phyloP scores from a whole-genome alignment of 352 stramenopile species.

The Globisporangium polare region DNA sequence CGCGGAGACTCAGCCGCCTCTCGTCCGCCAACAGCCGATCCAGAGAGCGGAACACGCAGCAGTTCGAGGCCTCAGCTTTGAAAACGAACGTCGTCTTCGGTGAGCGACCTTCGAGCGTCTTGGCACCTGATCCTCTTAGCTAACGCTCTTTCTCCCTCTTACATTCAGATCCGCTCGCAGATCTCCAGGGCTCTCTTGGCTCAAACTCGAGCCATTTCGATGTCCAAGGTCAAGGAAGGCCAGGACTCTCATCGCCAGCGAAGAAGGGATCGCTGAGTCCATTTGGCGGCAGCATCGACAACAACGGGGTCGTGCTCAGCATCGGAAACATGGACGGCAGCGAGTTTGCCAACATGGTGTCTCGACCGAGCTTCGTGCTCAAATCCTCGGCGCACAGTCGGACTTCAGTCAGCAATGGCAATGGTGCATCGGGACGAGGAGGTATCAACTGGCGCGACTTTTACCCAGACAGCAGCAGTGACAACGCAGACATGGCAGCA shows the following conservation, averaged over 20 bases:
- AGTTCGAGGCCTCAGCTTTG: neutral
- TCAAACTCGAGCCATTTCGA: neutral
- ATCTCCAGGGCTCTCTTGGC: neutral
- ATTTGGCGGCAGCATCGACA: constrained; percentile 9
- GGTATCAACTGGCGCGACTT: constrained; percentile 9
- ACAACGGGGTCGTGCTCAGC: constrained; percentile 25
- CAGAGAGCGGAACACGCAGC: neutral
- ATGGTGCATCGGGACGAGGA: neutral
- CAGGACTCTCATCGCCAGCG: neutral
- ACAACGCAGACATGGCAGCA: neutral
- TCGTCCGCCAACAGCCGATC: neutral
- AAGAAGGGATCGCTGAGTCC: constrained; percentile 3
- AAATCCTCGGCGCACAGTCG: neutral
- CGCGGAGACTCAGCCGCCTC: neutral
- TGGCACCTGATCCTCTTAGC: neutral
- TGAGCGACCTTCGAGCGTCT: no score
- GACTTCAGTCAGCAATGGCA: neutral
- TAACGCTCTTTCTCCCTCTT: no score
- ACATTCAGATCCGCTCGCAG: neutral
- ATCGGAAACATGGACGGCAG: constrained; percentile 22
- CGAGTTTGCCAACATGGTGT: constrained; percentile 26
- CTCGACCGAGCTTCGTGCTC: constrained; percentile 12
- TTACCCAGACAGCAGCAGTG: neutral
- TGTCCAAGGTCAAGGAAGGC: neutral
- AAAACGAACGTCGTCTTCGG: constrained; percentile 5